phyloP scores from a whole-genome alignment of 306 rosid genomes.

The Hippophae tibetana region DNA sequence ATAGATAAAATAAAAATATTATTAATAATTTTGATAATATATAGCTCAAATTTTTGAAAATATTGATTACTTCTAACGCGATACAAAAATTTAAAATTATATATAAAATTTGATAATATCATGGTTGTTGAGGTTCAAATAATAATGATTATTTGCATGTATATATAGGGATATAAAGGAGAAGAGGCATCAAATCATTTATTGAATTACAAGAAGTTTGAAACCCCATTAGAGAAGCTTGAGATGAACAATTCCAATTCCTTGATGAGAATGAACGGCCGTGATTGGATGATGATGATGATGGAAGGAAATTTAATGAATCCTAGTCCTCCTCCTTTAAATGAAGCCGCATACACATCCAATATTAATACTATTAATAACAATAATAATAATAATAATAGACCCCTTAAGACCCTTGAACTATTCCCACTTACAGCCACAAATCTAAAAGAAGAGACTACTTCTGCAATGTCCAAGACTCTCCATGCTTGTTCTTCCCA shows the following conservation, averaged over 20 bases:
- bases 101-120: no score
- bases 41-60: no score
- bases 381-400: slow-evolving; percentile 7
- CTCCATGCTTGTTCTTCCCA: slow-evolving; percentile 1
- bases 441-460: slow-evolving; percentile 47
- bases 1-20: no score
- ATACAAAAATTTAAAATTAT: no score
- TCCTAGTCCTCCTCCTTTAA: slow-evolving; percentile 12
- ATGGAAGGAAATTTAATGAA: slow-evolving; percentile 13
- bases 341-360: slow-evolving; percentile 6
- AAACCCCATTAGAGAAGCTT: slow-evolving; percentile 9
- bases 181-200: slow-evolving; percentile 28
- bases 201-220: slow-evolving; percentile 27
- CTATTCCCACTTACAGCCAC: slow-evolving; percentile 65
- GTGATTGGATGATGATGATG: slow-evolving; percentile 36
- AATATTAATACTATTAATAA: background rate
- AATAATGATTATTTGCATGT: background rate
- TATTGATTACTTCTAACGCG: no score
- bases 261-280: slow-evolving; percentile 26
- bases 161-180: slow-evolving; percentile 23
- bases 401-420: slow-evolving; percentile 67
- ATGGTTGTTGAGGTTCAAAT: no score
- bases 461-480: background rate
- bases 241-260: slow-evolving; percentile 27
- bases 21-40: no score